phyloP scores from a whole-genome alignment of 179 eudicot species.

The Silene noctiflora region DNA sequence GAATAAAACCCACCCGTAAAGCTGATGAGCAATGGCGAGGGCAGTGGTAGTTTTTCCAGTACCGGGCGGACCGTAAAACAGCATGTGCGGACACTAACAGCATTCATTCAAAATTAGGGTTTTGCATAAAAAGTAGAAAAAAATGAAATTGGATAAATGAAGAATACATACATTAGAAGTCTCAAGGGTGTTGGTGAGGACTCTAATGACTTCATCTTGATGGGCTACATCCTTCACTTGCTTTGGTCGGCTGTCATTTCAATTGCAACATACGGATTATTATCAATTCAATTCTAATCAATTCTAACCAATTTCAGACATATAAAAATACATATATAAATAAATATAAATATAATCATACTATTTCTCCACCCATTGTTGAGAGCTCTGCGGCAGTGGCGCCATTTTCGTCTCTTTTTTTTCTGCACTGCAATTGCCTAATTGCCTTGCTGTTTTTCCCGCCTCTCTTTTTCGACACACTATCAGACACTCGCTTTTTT shows the following conservation, averaged over 20 bases:
- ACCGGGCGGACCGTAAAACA: conserved; percentile 94
- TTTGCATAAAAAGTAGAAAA: not conserved
- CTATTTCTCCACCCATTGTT: conserved; percentile 98
- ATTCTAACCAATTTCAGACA: conserved; percentile 1
- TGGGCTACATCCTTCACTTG: conserved; percentile 95
- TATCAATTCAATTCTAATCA: not conserved
- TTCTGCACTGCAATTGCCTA: not conserved
- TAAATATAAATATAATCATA: conserved; percentile 20
- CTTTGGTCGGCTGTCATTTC: conserved; percentile 64
- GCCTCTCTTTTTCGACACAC: not conserved
- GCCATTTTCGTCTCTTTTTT: conserved; percentile 42
- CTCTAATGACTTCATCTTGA: conserved; percentile 89
- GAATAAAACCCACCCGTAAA: conserved; percentile 32
- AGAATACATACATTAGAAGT: conserved; percentile 51
- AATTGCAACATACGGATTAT: not conserved
- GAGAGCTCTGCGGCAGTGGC: conserved; percentile 71
- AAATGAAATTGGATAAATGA: not conserved
- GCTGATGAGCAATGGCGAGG: conserved; percentile 90
- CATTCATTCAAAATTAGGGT: conserved; percentile 20
- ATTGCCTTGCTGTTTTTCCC: conserved; percentile 18
- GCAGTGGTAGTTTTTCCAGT: conserved; percentile 96
- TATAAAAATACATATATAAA: not conserved
- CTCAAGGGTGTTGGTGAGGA: conserved; percentile 88
- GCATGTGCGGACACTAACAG: conserved; percentile 87
- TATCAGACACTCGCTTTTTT: too few relatives aligned